Evolutionary conservation across 495 filamentous ascomycete species (phyloP), one percentile per base, ranked within the genome.

Genomic region (Aspergillus haitiensis): DNA sequence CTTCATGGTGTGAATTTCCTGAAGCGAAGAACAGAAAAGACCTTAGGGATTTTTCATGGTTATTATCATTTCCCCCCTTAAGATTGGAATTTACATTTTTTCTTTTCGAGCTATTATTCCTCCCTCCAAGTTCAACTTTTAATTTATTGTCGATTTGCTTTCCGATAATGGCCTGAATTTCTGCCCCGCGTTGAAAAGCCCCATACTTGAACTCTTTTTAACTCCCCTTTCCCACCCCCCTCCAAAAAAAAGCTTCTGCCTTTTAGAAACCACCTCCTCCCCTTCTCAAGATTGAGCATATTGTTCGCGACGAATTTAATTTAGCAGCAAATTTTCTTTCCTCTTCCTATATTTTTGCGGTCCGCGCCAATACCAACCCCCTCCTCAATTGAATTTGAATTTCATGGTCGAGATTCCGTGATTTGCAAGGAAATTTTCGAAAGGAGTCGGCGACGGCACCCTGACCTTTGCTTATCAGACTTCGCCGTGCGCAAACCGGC

Each of bases 141-240:
- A 54, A 39, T 34, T 35, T 42, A 51, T 54, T 60, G 54, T 60
- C 58, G 21, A 50, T 42, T 52, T 31, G 12, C 33, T 48, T 50
- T 42, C 51, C 48, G 55, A 55, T 52, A 52, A 58, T 61, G 59
- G 48, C 64, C 58, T 62, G 54, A 63, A 52, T 32, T 61, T 60
- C 49, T 63, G 64, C 60, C 64, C 64, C 64, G 58, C 64, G 64
- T 59, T 51, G 40, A 63, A 39, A 21, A 44, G 50, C 53, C 59
- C 52, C 40, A 35, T 44, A 45, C 39, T 37, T n/a, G 10, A 34
- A 46, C 45, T 37, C 36, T 33, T 45, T 27, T 27, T n/a, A 18
- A 34, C 46, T 52, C 35, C 36, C 44, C 55, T n/a, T n/a, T n/a
- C n/a, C n/a, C n/a, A n/a, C n/a, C 34, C n/a, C 46, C 39, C 21